phyloP scores from a whole-genome alignment of 441 rosid genomes.

The Erodium moschatum region DNA sequence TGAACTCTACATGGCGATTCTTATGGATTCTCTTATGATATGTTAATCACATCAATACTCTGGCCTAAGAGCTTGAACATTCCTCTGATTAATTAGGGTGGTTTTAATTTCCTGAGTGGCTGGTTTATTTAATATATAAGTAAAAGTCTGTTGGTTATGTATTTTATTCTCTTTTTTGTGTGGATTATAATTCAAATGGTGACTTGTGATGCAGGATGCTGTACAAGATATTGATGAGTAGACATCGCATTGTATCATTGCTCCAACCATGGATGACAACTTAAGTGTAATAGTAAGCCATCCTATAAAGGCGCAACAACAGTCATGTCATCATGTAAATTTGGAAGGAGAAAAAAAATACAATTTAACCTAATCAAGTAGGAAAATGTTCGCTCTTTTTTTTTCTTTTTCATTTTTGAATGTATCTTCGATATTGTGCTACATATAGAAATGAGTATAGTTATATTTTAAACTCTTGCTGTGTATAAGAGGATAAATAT shows the following conservation, averaged over 20 bases:
- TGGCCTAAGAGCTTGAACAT: neutral
- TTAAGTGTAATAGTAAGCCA: no score
- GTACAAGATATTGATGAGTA: conserved; percentile 8
- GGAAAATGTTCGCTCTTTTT: neutral
- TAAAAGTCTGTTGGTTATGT: neutral
- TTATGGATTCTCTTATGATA: neutral
- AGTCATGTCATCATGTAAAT: neutral
- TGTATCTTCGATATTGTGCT: neutral
- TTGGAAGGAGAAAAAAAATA: neutral
- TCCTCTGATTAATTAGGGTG: neutral
- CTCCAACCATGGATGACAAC: no score
- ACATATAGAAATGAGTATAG: neutral
- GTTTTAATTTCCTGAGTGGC: neutral
- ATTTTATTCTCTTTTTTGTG: neutral
- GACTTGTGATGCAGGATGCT: conserved; percentile 5
- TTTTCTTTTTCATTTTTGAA: neutral
- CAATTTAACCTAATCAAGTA: neutral
- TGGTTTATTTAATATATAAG: neutral
- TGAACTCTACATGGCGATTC: neutral
- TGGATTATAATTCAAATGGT: neutral
- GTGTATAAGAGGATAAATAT: neutral
- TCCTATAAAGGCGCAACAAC: neutral
- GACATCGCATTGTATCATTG: neutral
- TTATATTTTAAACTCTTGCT: neutral
- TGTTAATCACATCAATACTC: neutral